A percentile compares a stretch with the other conserved stretches of the same genome.
These are phyloP conservation scores for Suillus sp. DNA, from an alignment of 768 basidiomycete genomes.

Conservation along the genomic window DNA sequence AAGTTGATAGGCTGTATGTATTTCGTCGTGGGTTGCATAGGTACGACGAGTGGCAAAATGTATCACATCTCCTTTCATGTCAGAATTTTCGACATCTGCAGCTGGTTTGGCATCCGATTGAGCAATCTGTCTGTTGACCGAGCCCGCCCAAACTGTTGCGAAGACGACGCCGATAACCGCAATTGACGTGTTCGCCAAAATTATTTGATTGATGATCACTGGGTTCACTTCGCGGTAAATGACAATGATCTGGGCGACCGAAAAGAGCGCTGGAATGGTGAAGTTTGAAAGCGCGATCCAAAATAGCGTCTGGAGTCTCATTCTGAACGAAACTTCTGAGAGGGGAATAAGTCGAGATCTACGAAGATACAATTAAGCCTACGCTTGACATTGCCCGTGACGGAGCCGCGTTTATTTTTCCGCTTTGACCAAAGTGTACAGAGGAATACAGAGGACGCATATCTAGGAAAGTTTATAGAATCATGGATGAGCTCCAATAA, in stretches of 20 bases:
- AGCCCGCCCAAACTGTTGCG: conserved; percentile 34
- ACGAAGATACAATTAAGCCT: conserved; percentile 13
- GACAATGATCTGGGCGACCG: conserved; percentile 31
- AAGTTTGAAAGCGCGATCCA: conserved; percentile 37
- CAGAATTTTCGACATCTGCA: conserved; percentile 2
- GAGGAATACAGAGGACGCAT: conserved; percentile 30
- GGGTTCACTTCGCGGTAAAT: conserved; percentile 30
- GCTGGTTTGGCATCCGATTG: background rate
- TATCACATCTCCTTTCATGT: conserved; percentile 3
- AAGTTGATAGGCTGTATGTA: background rate
- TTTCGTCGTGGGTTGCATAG: background rate
- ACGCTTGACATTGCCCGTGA: conserved; percentile 21
- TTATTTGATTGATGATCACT: conserved; percentile 26
- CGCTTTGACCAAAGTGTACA: conserved; percentile 27
- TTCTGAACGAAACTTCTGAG: conserved; percentile 22
- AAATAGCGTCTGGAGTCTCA: conserved; percentile 29
- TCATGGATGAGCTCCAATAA: background rate
- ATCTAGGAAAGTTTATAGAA: conserved; percentile 19
- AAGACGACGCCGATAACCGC: conserved; percentile 37
- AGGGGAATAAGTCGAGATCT: background rate
- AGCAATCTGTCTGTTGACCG: conserved; percentile 8
- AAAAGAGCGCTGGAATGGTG: conserved; percentile 34
- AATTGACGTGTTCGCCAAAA: conserved; percentile 33
- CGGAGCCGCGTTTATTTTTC: conserved; percentile 14
- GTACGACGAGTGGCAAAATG: conserved; percentile 12